These are phyloP conservation scores for Abortiporus biennis DNA, from an alignment of 1,284 basidiomycete genomes.

Conservation along the genomic window DNA sequence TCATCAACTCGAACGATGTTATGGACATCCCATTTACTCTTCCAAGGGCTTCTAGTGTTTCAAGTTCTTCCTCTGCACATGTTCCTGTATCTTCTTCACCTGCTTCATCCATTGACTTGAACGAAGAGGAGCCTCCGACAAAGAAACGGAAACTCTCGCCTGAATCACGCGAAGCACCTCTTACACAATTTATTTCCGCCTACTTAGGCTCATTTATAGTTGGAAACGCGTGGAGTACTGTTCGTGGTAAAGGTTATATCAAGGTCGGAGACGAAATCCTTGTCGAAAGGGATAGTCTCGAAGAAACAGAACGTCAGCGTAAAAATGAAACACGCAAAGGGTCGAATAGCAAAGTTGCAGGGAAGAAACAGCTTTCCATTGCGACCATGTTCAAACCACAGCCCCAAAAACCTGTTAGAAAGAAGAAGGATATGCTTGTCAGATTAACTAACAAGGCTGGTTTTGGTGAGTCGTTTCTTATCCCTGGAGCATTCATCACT, in stretches of 20 bases:
- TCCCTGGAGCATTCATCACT: neutral
- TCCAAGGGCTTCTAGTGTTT: conserved; percentile 34
- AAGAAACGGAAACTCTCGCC: conserved; percentile 45
- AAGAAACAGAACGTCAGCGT: conserved; percentile 20
- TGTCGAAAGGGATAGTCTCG: conserved; percentile 49
- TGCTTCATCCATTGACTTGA: conserved; percentile 7
- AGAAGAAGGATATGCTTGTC: conserved; percentile 61
- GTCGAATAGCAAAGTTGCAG: conserved; percentile 27
- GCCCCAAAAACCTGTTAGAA: conserved; percentile 40
- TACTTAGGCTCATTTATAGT: conserved; percentile 69
- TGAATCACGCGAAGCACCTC: conserved; percentile 8
- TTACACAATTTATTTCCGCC: conserved; percentile 14
- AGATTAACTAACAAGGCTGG: conserved; percentile 59
- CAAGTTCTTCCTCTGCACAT: conserved; percentile 27
- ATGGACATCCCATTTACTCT: conserved; percentile 15
- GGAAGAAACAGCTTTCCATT: conserved; percentile 60
- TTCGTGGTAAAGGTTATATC: conserved; percentile 65
- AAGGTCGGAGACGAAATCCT: conserved; percentile 55
- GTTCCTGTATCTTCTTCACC: conserved; percentile 24
- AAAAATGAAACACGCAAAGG: conserved; percentile 18
- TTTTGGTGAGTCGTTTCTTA: conserved; percentile 53
- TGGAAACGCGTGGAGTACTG: conserved; percentile 77
- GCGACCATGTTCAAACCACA: conserved; percentile 60
- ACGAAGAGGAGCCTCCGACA: conserved; percentile 17
- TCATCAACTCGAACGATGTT: conserved; percentile 18